phyloP scores from a whole-genome alignment of 164 flowering plant genomes.

The Vitis rotundifolia region DNA sequence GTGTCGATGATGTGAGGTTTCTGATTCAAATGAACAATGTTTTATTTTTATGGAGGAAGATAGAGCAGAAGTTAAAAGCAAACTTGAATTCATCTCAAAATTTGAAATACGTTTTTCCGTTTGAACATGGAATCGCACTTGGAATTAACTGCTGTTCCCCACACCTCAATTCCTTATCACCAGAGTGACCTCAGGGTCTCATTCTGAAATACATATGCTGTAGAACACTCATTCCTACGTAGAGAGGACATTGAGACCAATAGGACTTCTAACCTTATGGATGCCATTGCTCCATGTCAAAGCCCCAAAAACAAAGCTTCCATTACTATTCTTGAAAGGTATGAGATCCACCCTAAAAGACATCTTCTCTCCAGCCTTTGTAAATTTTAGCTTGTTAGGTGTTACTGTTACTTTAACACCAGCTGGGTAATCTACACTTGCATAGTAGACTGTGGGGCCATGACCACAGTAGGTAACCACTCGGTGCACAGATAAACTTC shows the following conservation, averaged over 20 bases:
- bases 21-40: too few species aligned
- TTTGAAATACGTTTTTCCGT: too few species aligned
- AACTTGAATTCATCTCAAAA: too few species aligned
- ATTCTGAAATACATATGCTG: not conserved
- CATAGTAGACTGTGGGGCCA: constrained; percentile 39
- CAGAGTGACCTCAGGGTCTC: too few species aligned
- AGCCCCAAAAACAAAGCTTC: constrained; percentile 53
- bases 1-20: too few species aligned
- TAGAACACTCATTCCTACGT: constrained; percentile 13
- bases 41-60: too few species aligned
- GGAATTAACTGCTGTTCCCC: too few species aligned
- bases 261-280: constrained; percentile 49
- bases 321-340: constrained; percentile 32
- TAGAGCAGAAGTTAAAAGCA: too few species aligned
- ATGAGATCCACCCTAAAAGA: constrained; percentile 41
- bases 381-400: constrained; percentile 40
- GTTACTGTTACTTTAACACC: constrained; percentile 42
- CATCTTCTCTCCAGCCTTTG: constrained; percentile 40
- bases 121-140: too few species aligned
- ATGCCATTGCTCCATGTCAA: constrained; percentile 50
- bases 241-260: constrained; percentile 52
- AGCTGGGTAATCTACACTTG: constrained; percentile 34
- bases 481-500: constrained; percentile 43
- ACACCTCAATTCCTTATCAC: too few species aligned
- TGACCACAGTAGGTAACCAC: constrained; percentile 54